Conservation (phyloP, 108 stramenopile genomes). For the Nitzschia sp. region DNA sequence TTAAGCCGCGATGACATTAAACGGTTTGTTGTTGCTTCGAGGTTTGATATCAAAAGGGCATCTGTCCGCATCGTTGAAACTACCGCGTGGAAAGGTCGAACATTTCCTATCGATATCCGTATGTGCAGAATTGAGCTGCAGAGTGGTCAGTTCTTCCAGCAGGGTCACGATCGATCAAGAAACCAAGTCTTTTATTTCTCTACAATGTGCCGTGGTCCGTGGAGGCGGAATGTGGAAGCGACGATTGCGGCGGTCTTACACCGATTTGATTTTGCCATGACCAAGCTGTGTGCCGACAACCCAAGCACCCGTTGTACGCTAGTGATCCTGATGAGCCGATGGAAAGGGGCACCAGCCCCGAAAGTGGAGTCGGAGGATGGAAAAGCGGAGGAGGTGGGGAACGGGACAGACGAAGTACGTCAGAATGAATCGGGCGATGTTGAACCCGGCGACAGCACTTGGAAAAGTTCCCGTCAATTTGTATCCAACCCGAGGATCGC, state of each 20-base stretch:
- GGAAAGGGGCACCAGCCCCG: slow-evolving; percentile 4
- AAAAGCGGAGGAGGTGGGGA: slow-evolving; percentile 2
- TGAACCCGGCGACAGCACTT: slow-evolving; percentile 1
- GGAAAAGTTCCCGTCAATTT: background rate
- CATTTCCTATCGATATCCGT: slow-evolving; percentile 68
- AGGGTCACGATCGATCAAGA: slow-evolving; percentile 55
- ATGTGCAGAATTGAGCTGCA: slow-evolving; percentile 66
- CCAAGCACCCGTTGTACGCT: slow-evolving; percentile 47
- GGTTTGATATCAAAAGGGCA: slow-evolving; percentile 49
- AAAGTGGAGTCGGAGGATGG: slow-evolving; percentile 5
- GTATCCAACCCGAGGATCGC: slow-evolving; percentile 46
- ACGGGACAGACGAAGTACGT: slow-evolving; percentile 9
- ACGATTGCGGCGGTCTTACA: slow-evolving; percentile 52
- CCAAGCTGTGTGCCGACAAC: slow-evolving; percentile 5
- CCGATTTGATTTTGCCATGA: slow-evolving; percentile 56
- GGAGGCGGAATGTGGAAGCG: slow-evolving; percentile 62
- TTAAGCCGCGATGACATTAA: slow-evolving; percentile 50
- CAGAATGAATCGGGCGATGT: slow-evolving; percentile 11
- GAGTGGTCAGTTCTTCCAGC: slow-evolving; percentile 74
- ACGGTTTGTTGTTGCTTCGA: slow-evolving; percentile 44
- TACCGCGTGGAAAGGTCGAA: slow-evolving; percentile 57
- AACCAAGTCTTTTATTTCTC: slow-evolving; percentile 78
- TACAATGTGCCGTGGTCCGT: slow-evolving; percentile 63
- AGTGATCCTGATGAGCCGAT: slow-evolving; percentile 51
- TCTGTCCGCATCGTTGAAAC: slow-evolving; percentile 60